Evolutionary conservation across 495 filamentous ascomycete genomes (phyloP), one percentile per base, ranked within the genome.

Genomic region (Jackrogersella minutella): DNA sequence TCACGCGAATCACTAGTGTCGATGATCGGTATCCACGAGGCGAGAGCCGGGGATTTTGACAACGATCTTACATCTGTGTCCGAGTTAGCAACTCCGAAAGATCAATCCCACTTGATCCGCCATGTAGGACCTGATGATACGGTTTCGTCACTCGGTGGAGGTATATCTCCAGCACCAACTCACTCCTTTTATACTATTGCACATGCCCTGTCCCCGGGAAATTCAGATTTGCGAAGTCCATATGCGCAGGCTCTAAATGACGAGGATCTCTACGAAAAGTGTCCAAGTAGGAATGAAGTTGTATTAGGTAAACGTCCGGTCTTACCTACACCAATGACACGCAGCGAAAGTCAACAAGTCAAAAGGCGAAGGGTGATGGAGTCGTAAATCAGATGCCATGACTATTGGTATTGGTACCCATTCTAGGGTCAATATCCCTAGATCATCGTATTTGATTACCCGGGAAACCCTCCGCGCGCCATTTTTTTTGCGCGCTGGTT

Each of bases 401-500:
- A 11, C 28, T 39, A 24, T 17, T 26, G 43, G 6, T 10, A 9
- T 13, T 9, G 24, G 21, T 2, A n/a, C 10, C 21, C 30, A 19
- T 50, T 36, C 28, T 3, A 36, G 10, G 47, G 21, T 33, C 28
- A 7, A 28, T 11, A 19, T 31, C 36, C 10, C 37, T 19, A 31
- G 30, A 43, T 22, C 13, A 10, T 4, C n/a, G 16, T 34, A 9
- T 13, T 24, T 33, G n/a, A 19, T 76, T 60, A 87, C 16, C 81
- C 85, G 34, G 84, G 78, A 63, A 88, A 72, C 6, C 83, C 85
- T 49, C 83, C 85, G 34, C 88, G 82, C 16, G 86, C 87, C 82
- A 94, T 91, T 81, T 95, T 95, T 75, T 81, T 90, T 51, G 91
- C 89, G 34, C 89, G 78, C 71, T 90, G 88, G 58, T 93, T 87